Conservation (phyloP, 2,329 filamentous ascomycete genomes). For the Sordariomycetes sp. region DNA sequence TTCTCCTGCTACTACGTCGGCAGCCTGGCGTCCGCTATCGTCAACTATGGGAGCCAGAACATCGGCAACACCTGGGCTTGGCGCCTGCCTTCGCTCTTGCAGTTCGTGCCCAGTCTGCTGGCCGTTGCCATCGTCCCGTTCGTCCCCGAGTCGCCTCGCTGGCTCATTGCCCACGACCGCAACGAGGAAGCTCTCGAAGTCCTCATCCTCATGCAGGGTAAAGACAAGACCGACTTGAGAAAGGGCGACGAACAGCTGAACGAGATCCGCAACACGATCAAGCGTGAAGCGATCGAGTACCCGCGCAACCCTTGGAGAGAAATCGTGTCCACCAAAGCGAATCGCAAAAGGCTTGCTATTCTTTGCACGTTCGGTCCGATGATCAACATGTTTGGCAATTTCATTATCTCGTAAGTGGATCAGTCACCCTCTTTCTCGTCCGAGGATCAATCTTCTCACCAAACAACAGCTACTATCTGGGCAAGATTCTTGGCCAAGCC, state of each 20-base stretch:
- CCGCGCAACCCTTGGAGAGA: too few relatives aligned
- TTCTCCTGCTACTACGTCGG: conserved; percentile 19
- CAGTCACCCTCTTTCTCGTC: too few relatives aligned
- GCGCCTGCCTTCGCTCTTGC: conserved; percentile 20
- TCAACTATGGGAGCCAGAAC: conserved; percentile 16
- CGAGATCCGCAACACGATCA: too few relatives aligned
- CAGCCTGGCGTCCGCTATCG: conserved; percentile 15
- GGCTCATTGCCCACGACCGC: conserved; percentile 21
- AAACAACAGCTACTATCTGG: conserved; percentile 25
- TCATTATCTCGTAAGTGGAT: too few relatives aligned
- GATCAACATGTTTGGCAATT: too few relatives aligned
- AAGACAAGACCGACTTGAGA: too few relatives aligned
- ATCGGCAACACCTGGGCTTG: conserved; percentile 20
- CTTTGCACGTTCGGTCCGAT: too few relatives aligned
- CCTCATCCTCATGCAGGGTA: conserved; percentile 29
- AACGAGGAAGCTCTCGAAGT: conserved; percentile 19
- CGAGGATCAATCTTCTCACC: conserved; percentile 18
- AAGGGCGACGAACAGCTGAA: too few relatives aligned
- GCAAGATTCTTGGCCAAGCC: conserved; percentile 17
- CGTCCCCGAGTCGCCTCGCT: conserved; percentile 21
- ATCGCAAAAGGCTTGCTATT: too few relatives aligned
- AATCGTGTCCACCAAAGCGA: too few relatives aligned
- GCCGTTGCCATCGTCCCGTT: conserved; percentile 7
- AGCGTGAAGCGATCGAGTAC: too few relatives aligned
- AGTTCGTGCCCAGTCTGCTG: conserved; percentile 15